A percentile compares a stretch with the other conserved stretches of the same genome.
Evolutionary conservation across 192 early-diverging fungal genomes (phyloP).

Genomic region (Backusella sp.): DNA sequence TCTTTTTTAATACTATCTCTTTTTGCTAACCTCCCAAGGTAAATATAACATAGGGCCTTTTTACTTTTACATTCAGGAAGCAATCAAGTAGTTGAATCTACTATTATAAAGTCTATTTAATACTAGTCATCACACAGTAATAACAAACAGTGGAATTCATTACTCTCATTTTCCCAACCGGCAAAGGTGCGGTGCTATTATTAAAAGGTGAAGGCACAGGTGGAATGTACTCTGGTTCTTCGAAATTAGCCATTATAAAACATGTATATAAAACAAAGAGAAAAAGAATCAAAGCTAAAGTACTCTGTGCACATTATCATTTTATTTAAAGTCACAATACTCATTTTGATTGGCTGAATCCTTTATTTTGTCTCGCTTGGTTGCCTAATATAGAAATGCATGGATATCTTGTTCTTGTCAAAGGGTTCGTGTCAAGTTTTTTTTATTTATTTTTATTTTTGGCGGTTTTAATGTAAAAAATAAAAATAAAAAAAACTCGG

Average conservation of each 20-base stretch:
- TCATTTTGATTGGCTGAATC: not conserved
- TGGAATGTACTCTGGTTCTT: not conserved
- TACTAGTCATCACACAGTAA: not conserved
- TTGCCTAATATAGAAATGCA: not conserved
- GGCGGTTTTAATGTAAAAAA: not conserved
- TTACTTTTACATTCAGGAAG: conserved; percentile 56
- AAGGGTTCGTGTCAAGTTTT: not conserved
- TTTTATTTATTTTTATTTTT: not conserved
- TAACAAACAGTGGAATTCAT: not conserved
- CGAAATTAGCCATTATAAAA: not conserved
- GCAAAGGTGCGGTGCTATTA: not conserved
- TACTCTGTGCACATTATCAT: no score
- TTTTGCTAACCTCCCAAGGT: conserved; percentile 50
- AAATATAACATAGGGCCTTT: conserved; percentile 61
- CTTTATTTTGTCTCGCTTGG: not conserved
- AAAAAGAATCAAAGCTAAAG: not conserved
- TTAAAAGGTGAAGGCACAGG: not conserved
- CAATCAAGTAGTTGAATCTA: conserved; percentile 61
- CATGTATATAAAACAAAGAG: not conserved
- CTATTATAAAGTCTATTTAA: not conserved
- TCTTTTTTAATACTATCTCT: not conserved
- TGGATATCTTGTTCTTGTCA: no score
- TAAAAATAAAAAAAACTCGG: not conserved
- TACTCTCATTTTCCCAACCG: not conserved
- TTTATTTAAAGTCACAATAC: no score